Evolutionary conservation across 305 asterid genomes (phyloP), one percentile per base, ranked within the genome.

Genomic region (Caryopteris hybrid): DNA sequence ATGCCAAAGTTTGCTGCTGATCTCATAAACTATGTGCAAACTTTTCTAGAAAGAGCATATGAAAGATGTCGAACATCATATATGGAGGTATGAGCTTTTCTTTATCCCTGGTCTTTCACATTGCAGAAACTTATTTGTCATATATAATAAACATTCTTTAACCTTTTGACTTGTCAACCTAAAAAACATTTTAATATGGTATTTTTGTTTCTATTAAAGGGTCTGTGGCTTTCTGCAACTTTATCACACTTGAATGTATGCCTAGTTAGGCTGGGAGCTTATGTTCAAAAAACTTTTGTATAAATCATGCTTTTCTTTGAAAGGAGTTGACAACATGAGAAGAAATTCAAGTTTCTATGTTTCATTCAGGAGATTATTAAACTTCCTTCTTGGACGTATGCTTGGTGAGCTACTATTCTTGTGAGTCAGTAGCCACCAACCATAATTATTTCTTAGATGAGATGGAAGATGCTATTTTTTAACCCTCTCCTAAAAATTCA

Each of bases 41-140:
- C 98, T 64, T 92, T 95, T 78, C 98, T 95, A 50, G 99, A 95
- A 80, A 84, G 99, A 76, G 78, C 99, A 69, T 95, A 92, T 68
- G 99, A 95, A 84, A 95, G 99, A 85, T 95, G 99, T 64, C 92
- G 99, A 59, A 86, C 99, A 72, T 86, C 98, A 59, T 95, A 95
- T 74, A 95, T 89, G 98, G 99, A 95, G 99, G 99, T 68, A 81
- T 27, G 75, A 43, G 25, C 10, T 12, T 47, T 71, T 53, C 62
- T 41, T 55, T 62, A 42, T 12, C 53, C 63, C 70, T 41, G 53
- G 66, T 45, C 18, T 50, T 74, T 61, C 33, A 9, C 56, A 39
- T 60, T 79, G 45, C 67, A 60, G 51, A 48, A 47, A 62, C 66
- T 66, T 59, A 31, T 27, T 59, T 72, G 14, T 25, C 65, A 57